Conservation (phyloP, 2,329 filamentous ascomycete species). For the Diaporthe sp. region DNA sequence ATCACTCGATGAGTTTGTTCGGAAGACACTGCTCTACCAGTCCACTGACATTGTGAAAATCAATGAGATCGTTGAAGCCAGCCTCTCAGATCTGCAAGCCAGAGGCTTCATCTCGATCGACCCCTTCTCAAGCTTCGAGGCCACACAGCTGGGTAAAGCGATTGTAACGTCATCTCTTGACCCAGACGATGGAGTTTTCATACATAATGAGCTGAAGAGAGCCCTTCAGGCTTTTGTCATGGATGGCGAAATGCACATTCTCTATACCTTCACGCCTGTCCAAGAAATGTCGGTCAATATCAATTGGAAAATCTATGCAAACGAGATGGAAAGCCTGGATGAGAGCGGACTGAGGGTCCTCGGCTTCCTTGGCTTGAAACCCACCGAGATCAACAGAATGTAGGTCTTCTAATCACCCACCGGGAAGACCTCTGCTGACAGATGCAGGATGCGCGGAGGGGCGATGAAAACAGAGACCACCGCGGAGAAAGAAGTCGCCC, state of each 20-base stretch:
- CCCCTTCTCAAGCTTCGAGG: slow-evolving; percentile 65
- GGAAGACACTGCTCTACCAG: slow-evolving; percentile 75
- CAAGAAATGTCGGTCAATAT: slow-evolving; percentile 69
- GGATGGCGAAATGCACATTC: slow-evolving; percentile 84
- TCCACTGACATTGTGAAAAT: slow-evolving; percentile 66
- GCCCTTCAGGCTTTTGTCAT: slow-evolving; percentile 82
- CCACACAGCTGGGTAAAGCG: slow-evolving; percentile 77
- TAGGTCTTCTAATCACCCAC: slow-evolving; percentile 54
- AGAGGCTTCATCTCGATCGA: slow-evolving; percentile 69
- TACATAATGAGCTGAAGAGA: slow-evolving; percentile 76
- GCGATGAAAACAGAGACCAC: slow-evolving; percentile 73
- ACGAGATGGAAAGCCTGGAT: slow-evolving; percentile 78
- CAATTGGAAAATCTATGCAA: slow-evolving; percentile 81
- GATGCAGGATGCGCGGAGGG: slow-evolving; percentile 74
- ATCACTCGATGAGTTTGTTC: slow-evolving; percentile 77
- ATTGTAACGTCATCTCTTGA: slow-evolving; percentile 80
- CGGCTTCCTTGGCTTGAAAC: slow-evolving; percentile 77
- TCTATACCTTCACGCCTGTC: slow-evolving; percentile 83
- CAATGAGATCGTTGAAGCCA: slow-evolving; percentile 67
- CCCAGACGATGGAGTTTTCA: slow-evolving; percentile 81
- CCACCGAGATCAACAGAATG: slow-evolving; percentile 76
- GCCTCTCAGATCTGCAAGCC: slow-evolving; percentile 69
- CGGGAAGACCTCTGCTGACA: slow-evolving; percentile 11
- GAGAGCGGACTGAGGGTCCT: slow-evolving; percentile 80
- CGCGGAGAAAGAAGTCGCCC: slow-evolving; percentile 71